Evolutionary conservation across 805 yeast species (phyloP), one percentile per base, ranked within the genome.

Genomic region (Kluyveromyces nonfermentans): DNA sequence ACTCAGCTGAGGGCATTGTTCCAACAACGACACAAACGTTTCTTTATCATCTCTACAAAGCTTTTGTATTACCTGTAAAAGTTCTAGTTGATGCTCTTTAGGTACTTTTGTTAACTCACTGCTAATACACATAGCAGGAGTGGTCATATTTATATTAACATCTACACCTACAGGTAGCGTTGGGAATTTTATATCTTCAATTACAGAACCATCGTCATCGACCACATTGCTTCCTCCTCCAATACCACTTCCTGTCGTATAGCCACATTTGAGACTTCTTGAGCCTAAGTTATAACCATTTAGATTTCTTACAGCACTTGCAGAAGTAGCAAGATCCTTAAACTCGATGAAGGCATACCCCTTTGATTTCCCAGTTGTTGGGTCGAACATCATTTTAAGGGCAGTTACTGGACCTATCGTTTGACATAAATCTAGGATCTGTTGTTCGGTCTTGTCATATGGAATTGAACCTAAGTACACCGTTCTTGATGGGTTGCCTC

Each of bases 371-470:
- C 97, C 97, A 0, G 96, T 88, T 43, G 80, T 80, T 36, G 85
- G 81, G 60, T 90, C 97, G 59, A 89, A 86, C 61, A 86, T 73
- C 56, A 90, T 72, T 58, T 82, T 80, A 46, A 86, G 68, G 44
- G 75, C 77, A 20, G 75, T 73, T 1, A 90, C 90, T 0, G 97
- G 96, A 1, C 97, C 97, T 2, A 86, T 93, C 1, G 94, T 80
- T 45, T 73, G 71, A 48, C 95, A 94, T 12, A 90, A 77, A 50
- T 85, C 95, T 51, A 77, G 64, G n/a, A 90, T 82, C 61, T 89
- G 97, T 54, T 87, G 95, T 60, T 90, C 97, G 0, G 96, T 85
- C 57, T 85, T 87, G 56, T 90, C 97, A 59, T 80, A 87, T 1
- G 97, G 97, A 33, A 90, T 84, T 14, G 86, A 82, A 3, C 96